phyloP scores from a whole-genome alignment of 345 rosid genomes.

The Noccaea bulbosa region DNA sequence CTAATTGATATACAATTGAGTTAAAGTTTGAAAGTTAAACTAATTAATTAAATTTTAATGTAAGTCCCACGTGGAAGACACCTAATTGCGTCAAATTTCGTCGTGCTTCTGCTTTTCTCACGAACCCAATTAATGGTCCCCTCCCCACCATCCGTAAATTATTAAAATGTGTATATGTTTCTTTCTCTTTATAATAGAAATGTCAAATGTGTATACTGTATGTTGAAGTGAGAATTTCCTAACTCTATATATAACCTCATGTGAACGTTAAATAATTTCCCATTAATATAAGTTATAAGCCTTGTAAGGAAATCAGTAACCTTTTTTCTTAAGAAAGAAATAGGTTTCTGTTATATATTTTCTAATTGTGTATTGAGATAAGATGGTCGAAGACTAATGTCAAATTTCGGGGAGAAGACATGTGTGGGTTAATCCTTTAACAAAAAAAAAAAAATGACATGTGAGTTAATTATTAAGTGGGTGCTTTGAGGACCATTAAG shows the following conservation, averaged over 20 bases:
- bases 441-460: slow-evolving; percentile 9
- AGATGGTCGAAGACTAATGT: slow-evolving; percentile 23
- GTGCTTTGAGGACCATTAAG: slow-evolving; percentile 41
- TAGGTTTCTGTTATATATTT: background rate
- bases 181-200: background rate
- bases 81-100: slow-evolving; percentile 39
- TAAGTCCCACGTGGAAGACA: slow-evolving; percentile 45
- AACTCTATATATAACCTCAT: slow-evolving; percentile 4
- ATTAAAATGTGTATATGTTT: background rate
- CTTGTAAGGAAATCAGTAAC: background rate
- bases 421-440: slow-evolving; percentile 33
- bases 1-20: background rate
- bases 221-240: background rate
- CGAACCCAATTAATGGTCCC: slow-evolving; percentile 39
- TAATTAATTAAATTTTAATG: slow-evolving; percentile 24
- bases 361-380: slow-evolving; percentile 2
- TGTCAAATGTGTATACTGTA: background rate
- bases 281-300: slow-evolving; percentile 4
- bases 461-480: slow-evolving; percentile 41
- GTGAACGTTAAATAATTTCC: background rate
- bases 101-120: slow-evolving; percentile 40
- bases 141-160: slow-evolving; percentile 16
- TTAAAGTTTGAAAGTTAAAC: slow-evolving; percentile 28
- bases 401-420: slow-evolving; percentile 21
- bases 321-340: background rate